Conservation (phyloP, 2,329 filamentous ascomycete species). For the Stachybotrys chartarum region DNA sequence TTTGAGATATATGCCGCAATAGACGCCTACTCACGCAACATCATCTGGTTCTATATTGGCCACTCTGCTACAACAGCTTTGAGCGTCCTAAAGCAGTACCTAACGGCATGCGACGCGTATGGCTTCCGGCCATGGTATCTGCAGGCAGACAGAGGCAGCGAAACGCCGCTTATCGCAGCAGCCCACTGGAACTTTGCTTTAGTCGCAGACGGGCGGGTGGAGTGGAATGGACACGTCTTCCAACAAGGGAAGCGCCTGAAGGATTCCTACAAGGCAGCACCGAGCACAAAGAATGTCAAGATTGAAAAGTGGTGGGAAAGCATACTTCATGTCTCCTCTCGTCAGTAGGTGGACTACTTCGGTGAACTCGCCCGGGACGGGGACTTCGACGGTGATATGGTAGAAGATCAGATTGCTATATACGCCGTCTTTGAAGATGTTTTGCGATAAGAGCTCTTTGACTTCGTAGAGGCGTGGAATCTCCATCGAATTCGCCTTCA, state of each 20-base stretch:
- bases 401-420: slow-evolving; percentile 4
- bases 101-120: slow-evolving; percentile 1
- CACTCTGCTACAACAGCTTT: slow-evolving; percentile 3
- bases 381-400: slow-evolving; percentile 3
- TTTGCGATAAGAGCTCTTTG: slow-evolving; percentile 1
- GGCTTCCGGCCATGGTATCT: slow-evolving; percentile 3
- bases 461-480: slow-evolving; percentile 3
- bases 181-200: slow-evolving; percentile 3
- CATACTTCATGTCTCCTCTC: neutral
- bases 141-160: slow-evolving; percentile 1
- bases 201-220: neutral
- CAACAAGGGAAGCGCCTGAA: slow-evolving; percentile 1
- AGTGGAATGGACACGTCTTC: neutral
- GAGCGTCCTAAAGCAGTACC: slow-evolving; percentile 3
- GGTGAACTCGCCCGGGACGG: slow-evolving; percentile 3
- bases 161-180: neutral
- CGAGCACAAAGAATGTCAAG: slow-evolving; percentile 1
- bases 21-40: slow-evolving; percentile 6
- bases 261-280: slow-evolving; percentile 1
- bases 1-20: slow-evolving; percentile 6
- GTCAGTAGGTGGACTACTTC: slow-evolving; percentile 3
- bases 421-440: slow-evolving; percentile 2
- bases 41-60: slow-evolving; percentile 5
- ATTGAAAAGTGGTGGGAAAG: slow-evolving; percentile 2
- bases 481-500: slow-evolving; percentile 1